Conservation (phyloP, 1,139 yeast genomes). For the Kodamaea fungicola region DNA sequence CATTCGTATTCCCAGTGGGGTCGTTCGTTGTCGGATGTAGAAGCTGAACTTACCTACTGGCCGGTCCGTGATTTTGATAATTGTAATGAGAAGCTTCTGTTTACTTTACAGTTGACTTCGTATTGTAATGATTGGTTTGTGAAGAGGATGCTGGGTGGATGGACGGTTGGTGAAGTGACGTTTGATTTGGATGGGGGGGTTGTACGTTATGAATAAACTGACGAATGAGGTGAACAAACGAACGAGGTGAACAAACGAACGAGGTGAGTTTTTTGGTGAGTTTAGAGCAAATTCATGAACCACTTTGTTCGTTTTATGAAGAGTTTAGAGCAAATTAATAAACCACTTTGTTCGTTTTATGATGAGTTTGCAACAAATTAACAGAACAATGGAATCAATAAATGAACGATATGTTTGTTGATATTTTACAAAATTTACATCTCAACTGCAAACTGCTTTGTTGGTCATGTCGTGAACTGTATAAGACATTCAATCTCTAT, state of each 20-base stretch:
- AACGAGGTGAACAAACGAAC: neutral
- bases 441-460: no score
- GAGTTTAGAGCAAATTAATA: no score
- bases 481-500: no score
- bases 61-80: constrained; percentile 36
- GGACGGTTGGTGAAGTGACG: constrained; percentile 4
- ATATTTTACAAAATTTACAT: no score
- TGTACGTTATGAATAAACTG: constrained; percentile 13
- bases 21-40: constrained; percentile 16
- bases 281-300: no score
- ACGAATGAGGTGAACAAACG: no score
- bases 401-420: no score
- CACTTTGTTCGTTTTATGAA: no score
- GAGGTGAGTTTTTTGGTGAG: neutral
- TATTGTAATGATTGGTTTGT: constrained; percentile 27
- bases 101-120: constrained; percentile 25
- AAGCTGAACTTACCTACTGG: constrained; percentile 21
- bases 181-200: constrained; percentile 29
- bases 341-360: no score
- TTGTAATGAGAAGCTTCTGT: constrained; percentile 31
- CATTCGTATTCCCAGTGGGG: constrained; percentile 35
- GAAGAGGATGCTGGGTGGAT: constrained; percentile 5
- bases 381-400: no score
- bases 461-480: no score
- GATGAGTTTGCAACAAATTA: no score